These are phyloP conservation scores for Sanguinoderma infundibulare DNA, from an alignment of 1,284 basidiomycete genomes.

Conservation along the genomic window DNA sequence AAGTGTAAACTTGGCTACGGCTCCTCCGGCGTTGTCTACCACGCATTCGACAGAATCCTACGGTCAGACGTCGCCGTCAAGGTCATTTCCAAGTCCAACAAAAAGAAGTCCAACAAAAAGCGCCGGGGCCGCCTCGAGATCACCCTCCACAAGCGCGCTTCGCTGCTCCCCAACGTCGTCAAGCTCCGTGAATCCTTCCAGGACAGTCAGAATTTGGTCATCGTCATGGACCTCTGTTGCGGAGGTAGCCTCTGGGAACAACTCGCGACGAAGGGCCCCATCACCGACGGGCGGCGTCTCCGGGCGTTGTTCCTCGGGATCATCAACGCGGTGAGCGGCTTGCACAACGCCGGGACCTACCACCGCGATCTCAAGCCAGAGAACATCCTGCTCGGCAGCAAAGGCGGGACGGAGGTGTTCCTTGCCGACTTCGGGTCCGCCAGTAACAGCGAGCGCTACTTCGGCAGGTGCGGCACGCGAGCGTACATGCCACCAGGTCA, in stretches of 20 bases:
- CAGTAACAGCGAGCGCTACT: slow-evolving; percentile 49
- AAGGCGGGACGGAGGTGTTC: slow-evolving; percentile 48
- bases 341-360: slow-evolving; percentile 58
- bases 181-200: slow-evolving; percentile 60
- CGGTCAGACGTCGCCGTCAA: slow-evolving; percentile 45
- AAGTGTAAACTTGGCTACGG: slow-evolving; percentile 11
- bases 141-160: slow-evolving; percentile 54
- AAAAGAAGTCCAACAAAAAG: slow-evolving; percentile 25
- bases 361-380: slow-evolving; percentile 80
- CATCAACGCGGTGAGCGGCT: slow-evolving; percentile 61
- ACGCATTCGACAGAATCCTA: slow-evolving; percentile 50
- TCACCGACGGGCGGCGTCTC: slow-evolving; percentile 53
- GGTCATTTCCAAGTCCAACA: slow-evolving; percentile 29
- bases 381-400: slow-evolving; percentile 65
- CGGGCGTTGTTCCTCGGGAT: slow-evolving; percentile 57
- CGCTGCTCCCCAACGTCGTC: slow-evolving; percentile 58
- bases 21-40: slow-evolving; percentile 8
- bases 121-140: slow-evolving; percentile 26
- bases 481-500: slow-evolving; percentile 64
- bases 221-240: slow-evolving; percentile 63
- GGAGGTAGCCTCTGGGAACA: slow-evolving; percentile 66
- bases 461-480: slow-evolving; percentile 49
- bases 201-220: slow-evolving; percentile 53
- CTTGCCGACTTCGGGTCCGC: slow-evolving; percentile 73
- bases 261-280: slow-evolving; percentile 52